These are phyloP conservation scores for Citrus sp. DNA, from an alignment of 345 rosid species.

Conservation along the genomic window DNA sequence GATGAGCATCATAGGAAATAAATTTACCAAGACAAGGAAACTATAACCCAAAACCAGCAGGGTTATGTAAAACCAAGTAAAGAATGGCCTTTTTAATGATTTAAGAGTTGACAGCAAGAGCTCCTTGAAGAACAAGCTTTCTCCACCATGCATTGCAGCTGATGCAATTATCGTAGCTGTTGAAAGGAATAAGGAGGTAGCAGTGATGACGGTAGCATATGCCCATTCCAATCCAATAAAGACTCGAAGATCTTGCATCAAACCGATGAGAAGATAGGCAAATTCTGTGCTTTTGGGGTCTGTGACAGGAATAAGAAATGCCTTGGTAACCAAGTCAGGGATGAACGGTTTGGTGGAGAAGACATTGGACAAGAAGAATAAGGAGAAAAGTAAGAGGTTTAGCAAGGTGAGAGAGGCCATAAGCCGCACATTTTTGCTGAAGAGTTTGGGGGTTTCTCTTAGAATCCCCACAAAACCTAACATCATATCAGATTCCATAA, in stretches of 20 bases:
- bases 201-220: not conserved
- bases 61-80: conserved; percentile 35
- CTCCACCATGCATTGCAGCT: conserved; percentile 26
- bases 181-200: conserved; percentile 24
- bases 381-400: conserved; percentile 23
- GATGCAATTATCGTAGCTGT: conserved; percentile 35
- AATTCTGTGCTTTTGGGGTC: conserved; percentile 29
- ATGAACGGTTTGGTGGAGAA: conserved; percentile 30
- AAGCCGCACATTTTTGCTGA: conserved; percentile 35
- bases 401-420: conserved; percentile 34
- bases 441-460: conserved; percentile 37
- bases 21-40: conserved; percentile 13
- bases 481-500: not conserved
- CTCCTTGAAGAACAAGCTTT: conserved; percentile 17
- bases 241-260: conserved; percentile 20
- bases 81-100: conserved; percentile 39
- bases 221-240: conserved; percentile 24
- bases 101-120: conserved; percentile 23
- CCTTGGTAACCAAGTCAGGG: conserved; percentile 20
- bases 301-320: conserved; percentile 14
- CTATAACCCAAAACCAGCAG: conserved; percentile 35
- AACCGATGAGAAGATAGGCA: conserved; percentile 17
- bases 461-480: conserved; percentile 28
- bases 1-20: conserved; percentile 19
- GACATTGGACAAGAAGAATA: conserved; percentile 23